Conservation (phyloP, 768 basidiomycete species). For the Suillus cothurnatus region DNA sequence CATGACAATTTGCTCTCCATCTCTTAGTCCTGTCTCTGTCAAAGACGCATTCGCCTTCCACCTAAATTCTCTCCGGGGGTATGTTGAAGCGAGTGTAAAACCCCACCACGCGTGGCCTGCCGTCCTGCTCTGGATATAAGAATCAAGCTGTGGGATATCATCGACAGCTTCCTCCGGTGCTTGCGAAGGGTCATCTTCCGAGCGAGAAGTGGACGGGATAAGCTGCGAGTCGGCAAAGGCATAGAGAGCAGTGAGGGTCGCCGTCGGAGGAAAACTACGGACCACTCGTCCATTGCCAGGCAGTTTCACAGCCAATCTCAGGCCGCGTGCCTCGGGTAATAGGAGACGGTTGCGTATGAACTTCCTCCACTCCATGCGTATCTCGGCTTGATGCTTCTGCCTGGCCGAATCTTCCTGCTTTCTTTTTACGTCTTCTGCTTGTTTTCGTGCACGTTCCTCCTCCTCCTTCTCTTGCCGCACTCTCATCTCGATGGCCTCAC, state of each 20-base stretch:
- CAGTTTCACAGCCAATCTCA: slow-evolving; percentile 57
- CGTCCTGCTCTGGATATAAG: slow-evolving; percentile 33
- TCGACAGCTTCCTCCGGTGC: slow-evolving; percentile 41
- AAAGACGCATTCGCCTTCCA: slow-evolving; percentile 47
- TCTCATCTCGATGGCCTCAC: slow-evolving; percentile 61
- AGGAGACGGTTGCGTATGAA: slow-evolving; percentile 58
- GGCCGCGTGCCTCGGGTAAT: slow-evolving; percentile 28
- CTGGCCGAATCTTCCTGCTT: slow-evolving; percentile 42
- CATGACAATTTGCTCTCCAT: slow-evolving; percentile 66
- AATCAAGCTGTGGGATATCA: slow-evolving; percentile 39
- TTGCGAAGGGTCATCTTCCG: slow-evolving; percentile 43
- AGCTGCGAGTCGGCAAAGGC: slow-evolving; percentile 69
- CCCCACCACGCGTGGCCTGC: slow-evolving; percentile 60
- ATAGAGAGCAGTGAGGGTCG: slow-evolving; percentile 66
- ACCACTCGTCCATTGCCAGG: slow-evolving; percentile 60
- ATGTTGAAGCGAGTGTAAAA: slow-evolving; percentile 69
- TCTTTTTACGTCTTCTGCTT: slow-evolving; percentile 37
- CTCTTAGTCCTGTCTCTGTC: slow-evolving; percentile 49
- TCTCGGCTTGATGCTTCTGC: slow-evolving; percentile 35
- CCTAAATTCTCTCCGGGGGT: slow-evolving; percentile 66
- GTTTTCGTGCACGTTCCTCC: slow-evolving; percentile 36
- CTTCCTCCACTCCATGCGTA: slow-evolving; percentile 55
- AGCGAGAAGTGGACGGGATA: slow-evolving; percentile 42
- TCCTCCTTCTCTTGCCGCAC: slow-evolving; percentile 47
- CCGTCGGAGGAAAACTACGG: slow-evolving; percentile 50